Evolutionary conservation across 129 eudicot genomes (phyloP).

Genomic region (Ambrosia artemisiifolia): DNA sequence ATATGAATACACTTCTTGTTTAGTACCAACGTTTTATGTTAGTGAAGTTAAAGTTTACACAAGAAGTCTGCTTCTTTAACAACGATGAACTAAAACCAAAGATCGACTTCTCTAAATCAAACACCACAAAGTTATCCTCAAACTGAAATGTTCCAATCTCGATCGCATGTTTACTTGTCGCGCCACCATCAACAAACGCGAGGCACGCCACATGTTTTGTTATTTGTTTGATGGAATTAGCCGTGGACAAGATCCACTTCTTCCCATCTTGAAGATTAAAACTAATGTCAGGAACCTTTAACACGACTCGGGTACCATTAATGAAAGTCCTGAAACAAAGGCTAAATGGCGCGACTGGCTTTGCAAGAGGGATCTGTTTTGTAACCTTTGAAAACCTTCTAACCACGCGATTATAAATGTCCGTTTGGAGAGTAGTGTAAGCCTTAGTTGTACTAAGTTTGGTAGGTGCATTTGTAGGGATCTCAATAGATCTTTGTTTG

Average conservation of each 20-base stretch:
- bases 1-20: too few relatives aligned
- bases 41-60: slow-evolving; percentile 43
- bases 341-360: background rate
- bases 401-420: slow-evolving; percentile 17
- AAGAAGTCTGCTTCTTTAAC: slow-evolving; percentile 23
- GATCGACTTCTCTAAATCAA: slow-evolving; percentile 37
- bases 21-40: too few relatives aligned
- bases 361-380: background rate
- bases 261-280: slow-evolving; percentile 18
- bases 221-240: slow-evolving; percentile 31
- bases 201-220: slow-evolving; percentile 28
- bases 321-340: background rate
- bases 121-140: slow-evolving; percentile 32
- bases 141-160: slow-evolving; percentile 37
- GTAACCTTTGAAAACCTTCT: slow-evolving; percentile 4
- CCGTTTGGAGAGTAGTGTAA: slow-evolving; percentile 26
- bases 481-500: slow-evolving; percentile 12
- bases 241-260: slow-evolving; percentile 28
- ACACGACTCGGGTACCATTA: background rate
- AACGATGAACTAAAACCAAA: slow-evolving; percentile 30
- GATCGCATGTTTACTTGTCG: slow-evolving; percentile 12
- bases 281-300: slow-evolving; percentile 28
- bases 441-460: slow-evolving; percentile 36
- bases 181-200: slow-evolving; percentile 42
- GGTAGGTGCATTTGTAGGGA: slow-evolving; percentile 10